These are phyloP conservation scores for Colletotrichum musae DNA, from an alignment of 2,329 filamentous ascomycete genomes.

Conservation along the genomic window DNA sequence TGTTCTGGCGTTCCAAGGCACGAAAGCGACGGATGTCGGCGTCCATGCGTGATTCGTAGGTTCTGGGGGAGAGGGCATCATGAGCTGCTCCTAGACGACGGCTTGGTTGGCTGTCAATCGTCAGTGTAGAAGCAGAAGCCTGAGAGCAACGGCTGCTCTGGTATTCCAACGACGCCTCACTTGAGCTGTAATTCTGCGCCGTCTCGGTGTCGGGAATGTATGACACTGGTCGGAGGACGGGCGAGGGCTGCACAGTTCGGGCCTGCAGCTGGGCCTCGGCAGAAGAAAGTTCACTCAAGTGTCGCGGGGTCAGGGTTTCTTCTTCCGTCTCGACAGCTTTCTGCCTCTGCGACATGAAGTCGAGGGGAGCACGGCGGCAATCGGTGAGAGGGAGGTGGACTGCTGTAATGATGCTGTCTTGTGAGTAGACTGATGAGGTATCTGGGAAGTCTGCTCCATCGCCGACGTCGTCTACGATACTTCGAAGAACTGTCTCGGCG, in stretches of 20 bases:
- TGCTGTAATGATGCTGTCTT: slow-evolving; percentile 42
- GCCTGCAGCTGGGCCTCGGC: neutral
- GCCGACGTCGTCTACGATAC: slow-evolving; percentile 8
- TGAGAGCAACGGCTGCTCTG: slow-evolving; percentile 1
- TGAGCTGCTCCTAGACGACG: slow-evolving; percentile 5
- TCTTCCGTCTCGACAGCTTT: slow-evolving; percentile 13
- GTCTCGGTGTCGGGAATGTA: slow-evolving; percentile 11
- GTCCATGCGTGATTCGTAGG: slow-evolving; percentile 10
- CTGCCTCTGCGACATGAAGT: slow-evolving; percentile 24
- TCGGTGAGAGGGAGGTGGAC: slow-evolving; percentile 26
- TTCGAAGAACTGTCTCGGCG: slow-evolving; percentile 16
- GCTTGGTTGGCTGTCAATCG: neutral
- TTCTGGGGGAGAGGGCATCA: slow-evolving; percentile 8
- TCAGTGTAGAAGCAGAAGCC: slow-evolving; percentile 20
- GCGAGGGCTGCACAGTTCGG: slow-evolving; percentile 12
- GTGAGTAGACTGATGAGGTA: slow-evolving; percentile 44
- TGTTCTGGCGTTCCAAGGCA: neutral
- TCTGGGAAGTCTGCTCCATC: slow-evolving; percentile 36
- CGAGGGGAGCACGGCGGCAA: neutral
- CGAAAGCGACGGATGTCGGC: slow-evolving; percentile 8
- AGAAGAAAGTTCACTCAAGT: slow-evolving; percentile 14
- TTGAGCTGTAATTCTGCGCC: slow-evolving; percentile 1
- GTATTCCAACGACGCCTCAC: neutral
- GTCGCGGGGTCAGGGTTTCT: slow-evolving; percentile 11
- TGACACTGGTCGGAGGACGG: slow-evolving; percentile 9